Conservation (phyloP, 2,329 filamentous ascomycete genomes). For the Talaromyces sp. region DNA sequence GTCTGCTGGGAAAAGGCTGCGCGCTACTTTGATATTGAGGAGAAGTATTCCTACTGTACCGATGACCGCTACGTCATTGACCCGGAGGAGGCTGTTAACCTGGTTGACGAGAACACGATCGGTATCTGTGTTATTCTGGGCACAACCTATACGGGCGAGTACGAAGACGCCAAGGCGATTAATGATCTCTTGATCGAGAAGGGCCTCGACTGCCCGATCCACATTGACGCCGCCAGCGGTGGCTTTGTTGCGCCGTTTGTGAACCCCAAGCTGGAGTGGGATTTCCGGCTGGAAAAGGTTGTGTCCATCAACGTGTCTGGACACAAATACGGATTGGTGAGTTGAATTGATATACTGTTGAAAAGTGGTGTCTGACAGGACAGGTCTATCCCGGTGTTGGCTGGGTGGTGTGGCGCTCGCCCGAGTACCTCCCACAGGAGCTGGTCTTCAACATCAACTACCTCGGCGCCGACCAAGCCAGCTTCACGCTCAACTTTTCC, state of each 20-base stretch:
- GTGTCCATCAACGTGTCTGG: constrained; percentile 92
- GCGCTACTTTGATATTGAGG: constrained; percentile 87
- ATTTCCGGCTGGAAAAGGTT: constrained; percentile 83
- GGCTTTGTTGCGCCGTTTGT: constrained; percentile 93
- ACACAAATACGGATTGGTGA: constrained; percentile 70
- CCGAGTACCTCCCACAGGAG: constrained; percentile 80
- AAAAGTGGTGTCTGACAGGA: not conserved
- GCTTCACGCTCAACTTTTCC: constrained; percentile 95
- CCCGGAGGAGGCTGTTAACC: constrained; percentile 55
- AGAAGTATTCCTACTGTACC: constrained; percentile 68
- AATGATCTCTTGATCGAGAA: constrained; percentile 78
- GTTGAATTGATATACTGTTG: not conserved
- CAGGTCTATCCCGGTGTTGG: constrained; percentile 83
- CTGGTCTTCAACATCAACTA: constrained; percentile 99
- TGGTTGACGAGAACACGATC: constrained; percentile 69
- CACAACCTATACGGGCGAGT: constrained; percentile 92
- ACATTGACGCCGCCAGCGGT: constrained; percentile 88
- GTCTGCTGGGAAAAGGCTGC: constrained; percentile 95
- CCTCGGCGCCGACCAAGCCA: constrained; percentile 88
- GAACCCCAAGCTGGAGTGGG: constrained; percentile 77
- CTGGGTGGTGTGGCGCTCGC: constrained; percentile 84
- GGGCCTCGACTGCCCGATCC: constrained; percentile 75
- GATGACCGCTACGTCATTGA: constrained; percentile 59
- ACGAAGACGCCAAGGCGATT: constrained; percentile 88
- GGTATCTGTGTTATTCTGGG: constrained; percentile 89